Base-by-base conservation (phyloP, 495 filamentous ascomycete genomes). In the Penicillium verhagenii region DNA sequence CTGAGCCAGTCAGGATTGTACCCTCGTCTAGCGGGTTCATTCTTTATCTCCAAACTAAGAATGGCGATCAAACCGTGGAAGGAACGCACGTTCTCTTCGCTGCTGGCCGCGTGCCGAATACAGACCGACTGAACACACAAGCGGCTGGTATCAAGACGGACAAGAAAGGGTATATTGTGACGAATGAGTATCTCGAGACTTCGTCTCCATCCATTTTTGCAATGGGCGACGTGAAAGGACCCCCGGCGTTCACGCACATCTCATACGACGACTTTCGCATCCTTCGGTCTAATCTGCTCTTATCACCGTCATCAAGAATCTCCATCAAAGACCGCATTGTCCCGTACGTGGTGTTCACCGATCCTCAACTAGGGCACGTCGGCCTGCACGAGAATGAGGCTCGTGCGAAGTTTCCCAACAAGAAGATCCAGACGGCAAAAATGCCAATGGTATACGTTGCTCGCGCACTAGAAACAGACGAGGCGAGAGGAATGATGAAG, bases 231-330 rank as follows among this genome's bases (percentile, higher is more conserved):
- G 73, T 75, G 31, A 74, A 79, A 47, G 77, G 76, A 29, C 72
- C 71, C 5, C 79, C 79, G 9, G 77, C 77, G 5, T 83, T 83
- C 64, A 81, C 78, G 3, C 79, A 83, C 63, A 69, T 82, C 45
- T 76, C 74, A 0, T 82, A 80, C 65, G 78, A 83, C 59, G 78
- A 81, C 60, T 82, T 76, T 50, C 78, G 80, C 47, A 77, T 82
- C 58, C 31, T 82, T 33, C 65, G 70, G 31, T 53, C 60, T 51
- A 76, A 78, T 57, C 51, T 31, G 3, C 5, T 31, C 7, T 11
- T 11, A 31, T 31, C 28, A 31, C 13, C 28, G 7, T 29, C 28
- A 31, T 31, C 28, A 11, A 31, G 13, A 11, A 8, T 31, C 3
- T 31, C 28, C 9, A 11, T 31, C 3, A 31, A 31, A 31, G 28